Evolutionary conservation across 2,329 filamentous ascomycete species (phyloP).

Genomic region (Xylariaceae sp.): DNA sequence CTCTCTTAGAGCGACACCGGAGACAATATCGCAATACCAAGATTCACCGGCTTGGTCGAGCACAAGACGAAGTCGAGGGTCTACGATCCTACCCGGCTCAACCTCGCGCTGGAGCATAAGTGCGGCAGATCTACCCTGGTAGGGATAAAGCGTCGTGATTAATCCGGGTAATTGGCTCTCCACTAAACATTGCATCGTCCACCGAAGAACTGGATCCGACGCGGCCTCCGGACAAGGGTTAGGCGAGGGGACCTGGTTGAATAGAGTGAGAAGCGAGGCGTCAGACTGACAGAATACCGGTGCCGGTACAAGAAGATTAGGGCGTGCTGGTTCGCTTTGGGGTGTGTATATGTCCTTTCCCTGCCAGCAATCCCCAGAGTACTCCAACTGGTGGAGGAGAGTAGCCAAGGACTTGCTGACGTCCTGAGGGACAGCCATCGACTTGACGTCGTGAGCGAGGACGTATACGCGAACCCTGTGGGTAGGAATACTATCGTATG

Average conservation of each 20-base stretch:
- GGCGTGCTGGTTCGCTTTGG: no score
- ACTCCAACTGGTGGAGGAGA: slow-evolving; percentile 54
- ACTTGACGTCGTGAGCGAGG: slow-evolving; percentile 61
- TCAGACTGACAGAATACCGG: slow-evolving; percentile 37
- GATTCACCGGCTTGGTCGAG: slow-evolving; percentile 55
- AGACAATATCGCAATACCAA: slow-evolving; percentile 69
- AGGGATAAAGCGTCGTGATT: slow-evolving; percentile 64
- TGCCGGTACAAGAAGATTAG: no score
- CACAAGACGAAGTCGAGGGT: slow-evolving; percentile 65
- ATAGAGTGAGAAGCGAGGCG: slow-evolving; percentile 61
- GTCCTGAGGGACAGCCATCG: slow-evolving; percentile 48
- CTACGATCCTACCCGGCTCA: slow-evolving; percentile 59
- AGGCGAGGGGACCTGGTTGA: slow-evolving; percentile 70
- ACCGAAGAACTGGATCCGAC: slow-evolving; percentile 45
- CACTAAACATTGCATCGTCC: slow-evolving; percentile 55
- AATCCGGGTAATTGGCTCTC: slow-evolving; percentile 53
- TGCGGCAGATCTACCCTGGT: slow-evolving; percentile 76
- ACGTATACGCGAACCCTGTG: slow-evolving; percentile 56
- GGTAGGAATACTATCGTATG: slow-evolving; percentile 33
- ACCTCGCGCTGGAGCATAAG: slow-evolving; percentile 80
- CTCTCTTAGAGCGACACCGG: slow-evolving; percentile 58
- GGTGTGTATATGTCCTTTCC: slow-evolving; percentile 35
- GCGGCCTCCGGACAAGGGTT: slow-evolving; percentile 50
- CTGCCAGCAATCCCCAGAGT: slow-evolving; percentile 52
- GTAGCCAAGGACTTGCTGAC: slow-evolving; percentile 41